These are phyloP conservation scores for Entonaema liquescens DNA, from an alignment of 495 filamentous ascomycete species.

Conservation along the genomic window DNA sequence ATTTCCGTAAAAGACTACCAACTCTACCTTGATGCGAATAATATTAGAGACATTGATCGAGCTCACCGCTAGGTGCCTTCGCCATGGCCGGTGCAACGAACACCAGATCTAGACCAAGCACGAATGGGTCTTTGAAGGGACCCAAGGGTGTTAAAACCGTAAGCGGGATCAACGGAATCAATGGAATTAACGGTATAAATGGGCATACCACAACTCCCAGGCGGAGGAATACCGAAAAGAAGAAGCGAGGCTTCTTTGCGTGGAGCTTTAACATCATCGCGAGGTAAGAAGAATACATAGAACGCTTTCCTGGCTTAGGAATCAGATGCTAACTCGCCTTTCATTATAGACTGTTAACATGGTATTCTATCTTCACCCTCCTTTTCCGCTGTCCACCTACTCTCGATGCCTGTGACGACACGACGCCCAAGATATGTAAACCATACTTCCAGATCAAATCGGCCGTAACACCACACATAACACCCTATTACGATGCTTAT, in stretches of 20 bases:
- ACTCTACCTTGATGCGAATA: slow-evolving; percentile 24
- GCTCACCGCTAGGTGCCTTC: background rate
- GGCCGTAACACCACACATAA: slow-evolving; percentile 74
- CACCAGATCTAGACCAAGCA: slow-evolving; percentile 19
- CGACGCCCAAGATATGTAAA: slow-evolving; percentile 82
- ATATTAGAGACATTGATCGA: slow-evolving; percentile 4
- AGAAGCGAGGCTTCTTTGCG: slow-evolving; percentile 53
- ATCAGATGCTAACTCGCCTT: slow-evolving; percentile 13
- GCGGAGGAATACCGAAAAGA: slow-evolving; percentile 35
- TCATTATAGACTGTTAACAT: slow-evolving; percentile 72
- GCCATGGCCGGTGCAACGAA: slow-evolving; percentile 30
- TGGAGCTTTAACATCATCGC: slow-evolving; percentile 65
- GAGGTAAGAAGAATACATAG: slow-evolving; percentile 59
- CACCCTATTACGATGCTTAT: slow-evolving; percentile 88
- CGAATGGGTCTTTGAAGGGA: slow-evolving; percentile 48
- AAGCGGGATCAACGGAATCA: slow-evolving; percentile 44
- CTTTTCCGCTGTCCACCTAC: slow-evolving; percentile 83
- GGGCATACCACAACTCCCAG: slow-evolving; percentile 43
- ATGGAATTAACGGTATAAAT: slow-evolving; percentile 47
- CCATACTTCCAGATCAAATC: slow-evolving; percentile 78
- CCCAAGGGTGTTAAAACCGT: slow-evolving; percentile 43
- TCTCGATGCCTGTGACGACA: slow-evolving; percentile 68
- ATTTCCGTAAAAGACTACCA: background rate
- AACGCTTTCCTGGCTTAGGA: background rate
- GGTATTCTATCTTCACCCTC: slow-evolving; percentile 84